Evolutionary conservation across 2,329 filamentous ascomycete genomes (phyloP), one percentile per base, ranked within the genome.

Genomic region (Xylariaceae sp.): DNA sequence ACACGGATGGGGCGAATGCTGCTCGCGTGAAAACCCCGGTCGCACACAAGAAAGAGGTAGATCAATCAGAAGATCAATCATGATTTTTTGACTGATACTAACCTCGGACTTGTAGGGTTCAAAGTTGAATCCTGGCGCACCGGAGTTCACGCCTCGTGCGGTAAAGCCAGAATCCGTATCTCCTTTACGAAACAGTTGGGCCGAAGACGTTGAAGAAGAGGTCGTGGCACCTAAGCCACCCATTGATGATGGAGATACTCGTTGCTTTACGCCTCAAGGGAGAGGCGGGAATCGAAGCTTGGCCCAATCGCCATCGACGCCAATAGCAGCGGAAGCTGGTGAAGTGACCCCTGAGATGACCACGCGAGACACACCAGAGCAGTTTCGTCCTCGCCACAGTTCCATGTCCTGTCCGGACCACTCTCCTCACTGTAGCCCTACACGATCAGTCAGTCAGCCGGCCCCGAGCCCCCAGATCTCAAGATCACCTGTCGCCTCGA

Each of bases 111-210:
- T 58, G 48, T 66, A 81, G 76, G 74, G 68, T 65, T 75, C 71
- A 53, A 77, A 70, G 60, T 66, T 82, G 58, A 82, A 82, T 64
- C 79, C 79, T 31, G 68, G 73, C 57, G 79, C 79, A 27, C 73
- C 76, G 40, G 73, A 75, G 46, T 82, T 82, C 53, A 81, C 77
- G 1, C 78, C 79, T 42, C 55, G 60, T 48, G 50, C 58, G 32
- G 53, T 53, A 22, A 47, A 57, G 44, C 49, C 22, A 39, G 43
- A 35, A 30, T 45, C 45, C 46, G 42, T 52, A 5, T 51, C 54
- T 32, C 53, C 60, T 19, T 53, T 59, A 33, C 57, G 55, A 51
- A 62, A 48, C 27, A 60, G 52, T 49, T 57, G 63, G 63, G 63
- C 63, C 30, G 64, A 66, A 42, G 62, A 65, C 43, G 59, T 61